Base-by-base conservation (phyloP, 2,329 filamentous ascomycete species). In the Atkinsonella texensis region DNA sequence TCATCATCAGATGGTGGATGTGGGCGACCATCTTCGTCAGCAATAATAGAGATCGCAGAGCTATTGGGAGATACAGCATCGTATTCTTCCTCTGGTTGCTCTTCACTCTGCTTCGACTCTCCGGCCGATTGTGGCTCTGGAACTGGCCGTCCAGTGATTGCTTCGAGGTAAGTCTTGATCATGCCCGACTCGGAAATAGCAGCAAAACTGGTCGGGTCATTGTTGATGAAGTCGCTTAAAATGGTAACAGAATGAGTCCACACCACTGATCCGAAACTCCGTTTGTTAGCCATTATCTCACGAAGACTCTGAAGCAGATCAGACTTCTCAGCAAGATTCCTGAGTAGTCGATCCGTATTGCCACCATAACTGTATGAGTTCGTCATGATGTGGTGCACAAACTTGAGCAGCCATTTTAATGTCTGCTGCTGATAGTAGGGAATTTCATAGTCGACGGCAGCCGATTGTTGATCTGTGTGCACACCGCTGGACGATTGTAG, bases 231-330 rank as follows among this genome's bases (percentile, higher is more conserved):
- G 60, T 89, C 91, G 63, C 88, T 93, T 48, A 98, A 74, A 52
- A 96, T 91, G 51, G 85, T 90, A 55, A 95, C 88, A 7, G 89
- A 86, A 64, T 90, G 90, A 47, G 89, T 95, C 93, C 93, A 99
- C 5, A 97, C 89, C 53, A 93, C 85, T 2, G 91, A 93, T 12
- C 93, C 93, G 64, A 90, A 99, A 39, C 83, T 75, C 49, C 74
- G 74, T 39, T 87, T 84, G 60, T 95, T 85, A 56, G 85, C 82
- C 56, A 96, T 85, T 45, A 98, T 87, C 39, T 83, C 77, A 50
- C 87, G 83, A 48, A 99, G 75, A 52, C 87, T 88, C 20, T 75
- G 78, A 45, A 98, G 75, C 45, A 98, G 75, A 54, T 86, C 85
- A 23, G 90, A 86, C 44, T 93, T 95, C 66, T 98, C 94, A 46